A percentile compares a stretch with the other conserved stretches of the same genome.
Conservation (phyloP, 225 moss, liverwort and hornwort species). For the Straminergon stramineum region DNA sequence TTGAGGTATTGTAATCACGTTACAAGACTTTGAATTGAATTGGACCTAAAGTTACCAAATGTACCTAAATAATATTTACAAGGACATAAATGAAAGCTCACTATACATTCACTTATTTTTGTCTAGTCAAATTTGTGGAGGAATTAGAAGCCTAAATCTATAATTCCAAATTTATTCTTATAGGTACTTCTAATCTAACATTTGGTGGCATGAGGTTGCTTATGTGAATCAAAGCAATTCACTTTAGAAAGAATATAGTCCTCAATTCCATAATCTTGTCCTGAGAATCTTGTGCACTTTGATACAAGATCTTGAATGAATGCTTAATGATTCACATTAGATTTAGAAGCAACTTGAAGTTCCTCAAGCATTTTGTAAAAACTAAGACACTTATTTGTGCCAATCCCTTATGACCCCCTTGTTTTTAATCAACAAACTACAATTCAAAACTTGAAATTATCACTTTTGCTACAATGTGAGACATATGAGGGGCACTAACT, state of each 20-base stretch:
- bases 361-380: neutral
- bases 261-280: neutral
- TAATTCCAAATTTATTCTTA: no score
- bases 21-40: rapidly evolving
- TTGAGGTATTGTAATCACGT: no score
- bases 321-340: neutral
- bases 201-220: neutral
- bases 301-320: rapidly evolving
- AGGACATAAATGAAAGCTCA: neutral
- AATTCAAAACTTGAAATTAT: neutral
- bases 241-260: neutral
- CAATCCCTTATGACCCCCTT: rapidly evolving
- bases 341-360: neutral
- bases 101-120: neutral
- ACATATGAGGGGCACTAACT: neutral
- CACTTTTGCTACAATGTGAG: neutral
- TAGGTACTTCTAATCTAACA: no score
- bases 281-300: neutral
- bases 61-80: neutral
- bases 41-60: neutral
- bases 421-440: neutral
- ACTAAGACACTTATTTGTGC: neutral
- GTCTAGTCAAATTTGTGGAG: neutral
- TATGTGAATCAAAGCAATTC: rapidly evolving
- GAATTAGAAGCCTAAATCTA: neutral